Percentiles rank a stretch among this genome's conserved stretches.
phyloP scores from a whole-genome alignment of 1,284 basidiomycete genomes.

The Entoloma clypeatum region DNA sequence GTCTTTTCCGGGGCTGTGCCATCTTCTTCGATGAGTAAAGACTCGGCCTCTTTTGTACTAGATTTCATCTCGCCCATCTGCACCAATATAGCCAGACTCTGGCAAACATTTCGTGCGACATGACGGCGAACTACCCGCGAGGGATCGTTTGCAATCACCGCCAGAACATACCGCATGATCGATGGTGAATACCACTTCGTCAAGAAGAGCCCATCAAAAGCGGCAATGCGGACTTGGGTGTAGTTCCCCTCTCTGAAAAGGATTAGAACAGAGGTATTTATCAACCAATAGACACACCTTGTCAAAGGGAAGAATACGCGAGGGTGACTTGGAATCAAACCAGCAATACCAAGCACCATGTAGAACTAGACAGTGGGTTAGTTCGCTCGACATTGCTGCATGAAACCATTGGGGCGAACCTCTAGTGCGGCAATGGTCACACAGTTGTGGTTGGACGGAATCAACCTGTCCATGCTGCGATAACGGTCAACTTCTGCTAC shows the following conservation, averaged over 20 bases:
- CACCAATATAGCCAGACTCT: constrained; percentile 84
- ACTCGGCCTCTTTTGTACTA: constrained; percentile 68
- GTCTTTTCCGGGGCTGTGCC: constrained; percentile 67
- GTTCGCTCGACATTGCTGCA: constrained; percentile 8
- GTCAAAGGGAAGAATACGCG: constrained; percentile 86
- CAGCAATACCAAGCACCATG: constrained; percentile 74
- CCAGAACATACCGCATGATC: constrained; percentile 86
- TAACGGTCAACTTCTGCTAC: constrained; percentile 85
- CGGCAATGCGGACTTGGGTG: constrained; percentile 85
- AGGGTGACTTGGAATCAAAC: constrained; percentile 79
- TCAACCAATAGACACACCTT: constrained; percentile 48
- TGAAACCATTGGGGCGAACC: constrained; percentile 42
- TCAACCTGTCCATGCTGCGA: constrained; percentile 91
- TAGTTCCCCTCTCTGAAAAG: constrained; percentile 83
- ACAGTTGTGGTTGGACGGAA: constrained; percentile 93
- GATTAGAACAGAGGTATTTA: constrained; percentile 7
- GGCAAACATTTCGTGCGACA: constrained; percentile 82
- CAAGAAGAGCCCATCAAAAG: constrained; percentile 92
- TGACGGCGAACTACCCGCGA: constrained; percentile 82
- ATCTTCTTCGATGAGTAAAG: constrained; percentile 81
- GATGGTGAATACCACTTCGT: constrained; percentile 84
- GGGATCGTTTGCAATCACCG: constrained; percentile 86
- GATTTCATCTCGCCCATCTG: constrained; percentile 88
- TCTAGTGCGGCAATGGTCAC: constrained; percentile 89
- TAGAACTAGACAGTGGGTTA: constrained; percentile 57